Base-by-base conservation (phyloP, 805 yeast genomes). In the Teunomyces kruisii region DNA sequence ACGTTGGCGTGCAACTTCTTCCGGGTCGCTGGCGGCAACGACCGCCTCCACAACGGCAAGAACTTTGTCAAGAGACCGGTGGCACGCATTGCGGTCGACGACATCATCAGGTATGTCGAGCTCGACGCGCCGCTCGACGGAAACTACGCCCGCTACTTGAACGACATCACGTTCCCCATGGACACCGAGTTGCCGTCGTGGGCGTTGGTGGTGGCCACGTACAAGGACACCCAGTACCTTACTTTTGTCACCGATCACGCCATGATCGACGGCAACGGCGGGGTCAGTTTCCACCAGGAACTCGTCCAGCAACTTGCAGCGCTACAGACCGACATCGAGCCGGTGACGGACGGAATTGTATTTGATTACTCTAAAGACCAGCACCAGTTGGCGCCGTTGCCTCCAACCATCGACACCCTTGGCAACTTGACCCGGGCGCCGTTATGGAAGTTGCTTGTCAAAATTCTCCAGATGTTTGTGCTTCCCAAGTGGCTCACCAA, bases 211-310 rank as follows among this genome's bases (percentile, higher is more conserved):
- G 19, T 39, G 8, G 30, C 30, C 9, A 10, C 35, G 14, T 32
- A 40, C 16, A 26, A 33, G 1, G 47, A 42, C 2, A 30, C 33
- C 12, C 58, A 54, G 36, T 53, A 59, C 40, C 8, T 61, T 7
- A 37, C 60, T 9, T 55, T 28, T 42, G 17, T 26, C 32, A 3
- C 45, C 44, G 10, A 44, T 49, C 13, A 30, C 48, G 22, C 58
- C 3, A 45, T 64, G 9, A 58, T 62, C 33, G 74, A 70, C 50
- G 75, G 74, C 2, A 55, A 55, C 12, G 55, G 68, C 12, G 69
- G 66, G 2, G 44, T 46, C 13, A 51, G 50, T 36, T 64, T 69
- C 48, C 70, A 65, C 35, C 45, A 51, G 14, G 57, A 59, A 19
- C 54, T 67, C 22, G 37, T 53, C 10, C 36, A 46, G 15, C 55